A percentile compares a stretch with the other conserved stretches of the same genome.
Conservation (phyloP, 768 basidiomycete species). For the Suillus luteus region DNA sequence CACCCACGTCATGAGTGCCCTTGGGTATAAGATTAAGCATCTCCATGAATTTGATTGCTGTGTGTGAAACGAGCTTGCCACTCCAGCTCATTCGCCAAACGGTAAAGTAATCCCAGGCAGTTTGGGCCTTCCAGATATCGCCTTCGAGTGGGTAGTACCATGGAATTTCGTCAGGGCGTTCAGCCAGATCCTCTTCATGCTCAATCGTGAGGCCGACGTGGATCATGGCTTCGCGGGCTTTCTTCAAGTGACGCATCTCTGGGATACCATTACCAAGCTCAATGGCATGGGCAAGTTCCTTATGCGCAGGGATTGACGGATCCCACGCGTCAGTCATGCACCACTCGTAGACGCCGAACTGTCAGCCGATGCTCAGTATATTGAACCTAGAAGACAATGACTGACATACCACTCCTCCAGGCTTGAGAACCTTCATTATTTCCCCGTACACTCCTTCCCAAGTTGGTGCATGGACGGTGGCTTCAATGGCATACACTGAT, state of each 20-base stretch:
- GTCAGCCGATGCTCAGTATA: constrained; percentile 21
- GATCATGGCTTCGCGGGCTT: constrained; percentile 72
- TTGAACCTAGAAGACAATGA: background rate
- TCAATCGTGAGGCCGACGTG: constrained; percentile 82
- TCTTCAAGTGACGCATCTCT: constrained; percentile 79
- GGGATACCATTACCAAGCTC: constrained; percentile 93
- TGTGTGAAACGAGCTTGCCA: constrained; percentile 79
- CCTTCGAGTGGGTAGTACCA: constrained; percentile 97
- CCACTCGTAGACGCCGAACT: constrained; percentile 98
- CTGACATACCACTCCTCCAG: constrained; percentile 79
- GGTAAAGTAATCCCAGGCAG: constrained; percentile 80
- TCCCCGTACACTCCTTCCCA: constrained; percentile 93
- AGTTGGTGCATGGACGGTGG: constrained; percentile 89
- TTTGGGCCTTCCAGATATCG: constrained; percentile 86
- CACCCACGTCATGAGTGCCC: constrained; percentile 84
- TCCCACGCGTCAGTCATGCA: constrained; percentile 94
- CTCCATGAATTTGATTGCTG: constrained; percentile 72
- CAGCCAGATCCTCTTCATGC: constrained; percentile 89
- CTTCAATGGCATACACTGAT: constrained; percentile 90
- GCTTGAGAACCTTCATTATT: constrained; percentile 89
- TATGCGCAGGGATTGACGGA: constrained; percentile 78
- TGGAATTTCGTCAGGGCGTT: constrained; percentile 65
- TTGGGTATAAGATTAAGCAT: constrained; percentile 75
- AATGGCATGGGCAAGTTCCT: constrained; percentile 82
- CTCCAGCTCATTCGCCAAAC: constrained; percentile 85